These are phyloP conservation scores for Suillus subalutaceus DNA, from an alignment of 768 basidiomycete genomes.

Conservation along the genomic window DNA sequence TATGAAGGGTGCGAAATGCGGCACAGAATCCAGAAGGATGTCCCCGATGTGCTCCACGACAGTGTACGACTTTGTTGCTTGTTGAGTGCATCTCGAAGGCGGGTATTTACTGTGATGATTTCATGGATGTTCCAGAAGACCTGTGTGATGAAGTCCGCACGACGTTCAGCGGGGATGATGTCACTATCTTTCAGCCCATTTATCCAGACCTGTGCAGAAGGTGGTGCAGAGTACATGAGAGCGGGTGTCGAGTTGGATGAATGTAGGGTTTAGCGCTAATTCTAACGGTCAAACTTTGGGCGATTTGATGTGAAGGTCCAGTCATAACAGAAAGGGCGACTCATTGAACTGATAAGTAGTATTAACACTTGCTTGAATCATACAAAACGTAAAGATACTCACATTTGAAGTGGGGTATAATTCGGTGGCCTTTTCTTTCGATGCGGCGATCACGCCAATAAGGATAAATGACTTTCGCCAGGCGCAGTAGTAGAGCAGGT, in stretches of 20 bases:
- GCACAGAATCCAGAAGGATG: no score
- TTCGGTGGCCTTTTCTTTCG: constrained; percentile 78
- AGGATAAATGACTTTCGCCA: no score
- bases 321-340: no score
- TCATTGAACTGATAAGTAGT: no score
- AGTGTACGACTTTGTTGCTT: constrained; percentile 93
- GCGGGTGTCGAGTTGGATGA: no score
- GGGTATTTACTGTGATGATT: constrained; percentile 88
- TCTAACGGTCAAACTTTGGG: no score
- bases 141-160: constrained; percentile 86
- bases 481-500: no score
- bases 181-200: constrained; percentile 77
- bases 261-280: no score
- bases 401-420: constrained; percentile 91
- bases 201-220: constrained; percentile 75
- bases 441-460: no score
- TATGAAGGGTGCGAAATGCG: no score
- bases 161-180: constrained; percentile 74
- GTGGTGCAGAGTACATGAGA: no score
- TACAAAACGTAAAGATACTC: constrained; percentile 31
- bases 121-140: constrained; percentile 99
- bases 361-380: constrained; percentile 12
- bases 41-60: constrained; percentile 90
- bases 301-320: no score
- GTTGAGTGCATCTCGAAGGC: constrained; percentile 89